Evolutionary conservation across 495 filamentous ascomycete species (phyloP).

Genomic region (Penicillium subrubescens): DNA sequence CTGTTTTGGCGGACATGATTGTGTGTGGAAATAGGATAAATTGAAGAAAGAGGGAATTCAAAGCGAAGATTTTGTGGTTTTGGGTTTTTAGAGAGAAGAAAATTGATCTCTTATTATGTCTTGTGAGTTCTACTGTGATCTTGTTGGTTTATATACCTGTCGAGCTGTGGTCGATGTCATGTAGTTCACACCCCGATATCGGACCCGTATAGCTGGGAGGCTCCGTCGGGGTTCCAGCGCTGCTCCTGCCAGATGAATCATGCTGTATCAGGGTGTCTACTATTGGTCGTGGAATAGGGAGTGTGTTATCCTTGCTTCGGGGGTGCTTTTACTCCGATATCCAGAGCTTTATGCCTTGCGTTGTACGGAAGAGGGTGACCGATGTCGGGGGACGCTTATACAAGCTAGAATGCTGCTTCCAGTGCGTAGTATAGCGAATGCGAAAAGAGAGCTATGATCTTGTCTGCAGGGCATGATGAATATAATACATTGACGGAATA

Average conservation of each 20-base stretch:
- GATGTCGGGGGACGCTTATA: not conserved
- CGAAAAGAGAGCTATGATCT: not conserved
- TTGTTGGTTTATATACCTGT: not conserved
- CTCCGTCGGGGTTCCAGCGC: constrained; percentile 2
- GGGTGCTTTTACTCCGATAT: not conserved
- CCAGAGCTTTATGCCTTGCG: not conserved
- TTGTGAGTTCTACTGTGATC: not conserved
- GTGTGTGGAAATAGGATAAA: not conserved
- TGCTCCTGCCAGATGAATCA: not conserved
- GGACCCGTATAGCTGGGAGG: not conserved
- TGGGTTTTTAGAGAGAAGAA: not conserved
- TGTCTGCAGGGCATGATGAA: not conserved
- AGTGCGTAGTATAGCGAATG: not conserved
- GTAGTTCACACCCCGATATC: constrained; percentile 5
- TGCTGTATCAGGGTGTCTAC: not conserved
- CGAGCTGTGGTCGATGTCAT: not conserved
- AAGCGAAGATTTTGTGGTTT: not conserved
- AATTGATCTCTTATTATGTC: not conserved
- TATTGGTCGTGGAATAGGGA: not conserved
- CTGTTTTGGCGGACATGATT: constrained; percentile 19
- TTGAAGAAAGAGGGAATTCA: not conserved
- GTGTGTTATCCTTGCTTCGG: not conserved
- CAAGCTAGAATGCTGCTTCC: not conserved
- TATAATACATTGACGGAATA: too few relatives aligned
- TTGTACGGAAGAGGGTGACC: not conserved